Base-by-base conservation (phyloP, 2,329 filamentous ascomycete genomes). In the Sporothrix brasiliensis region DNA sequence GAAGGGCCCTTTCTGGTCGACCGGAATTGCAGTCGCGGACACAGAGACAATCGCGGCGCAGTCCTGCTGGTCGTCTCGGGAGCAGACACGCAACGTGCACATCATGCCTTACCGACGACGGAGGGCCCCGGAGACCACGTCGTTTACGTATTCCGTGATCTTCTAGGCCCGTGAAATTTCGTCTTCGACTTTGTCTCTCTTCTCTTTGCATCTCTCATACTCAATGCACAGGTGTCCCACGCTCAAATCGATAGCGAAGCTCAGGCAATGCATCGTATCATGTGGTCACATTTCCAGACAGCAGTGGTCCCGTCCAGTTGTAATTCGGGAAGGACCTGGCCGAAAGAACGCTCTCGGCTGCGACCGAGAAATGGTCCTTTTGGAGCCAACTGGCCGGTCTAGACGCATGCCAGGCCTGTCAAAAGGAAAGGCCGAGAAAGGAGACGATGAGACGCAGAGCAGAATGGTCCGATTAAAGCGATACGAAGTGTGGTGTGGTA, bases 291-390 rank as follows among this genome's bases (percentile, higher is more conserved):
- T 61, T 34, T 34, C 34, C 56, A 61, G 34, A 61, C 24, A 27
- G 39, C 24, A 66, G 4, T 52, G 44, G 56, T 10, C 60, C 60
- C 41, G 47, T 49, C 14, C 39, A n/a, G 44, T 34, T 47, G 30
- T 50, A 24, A 24, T 47, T 50, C 30, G 10, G 24, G 34, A 13
- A 65, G 60, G 60, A n/a, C 41, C 14, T 52, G 61, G 24, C 61
- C 44, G 61, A 50, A 19, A 34, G 34, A 11, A 41, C 27, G 27
- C 30, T 24, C 69, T 68, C 63, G 65, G 65, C 63, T 24, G 63
- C 27, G 69, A 65, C 69, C 69, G 69, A 68, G 47, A 66, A 49
- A 67, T 49, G 53, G 65, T 47, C 69, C 56, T 50, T 70, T 68
- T n/a, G 66, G 68, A 61, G 50, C 16, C 34, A 61, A 61, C 19